Evolutionary conservation across 2,329 filamentous ascomycete genomes (phyloP), one percentile per base, ranked within the genome.

Genomic region (Trichophyton rubrum): DNA sequence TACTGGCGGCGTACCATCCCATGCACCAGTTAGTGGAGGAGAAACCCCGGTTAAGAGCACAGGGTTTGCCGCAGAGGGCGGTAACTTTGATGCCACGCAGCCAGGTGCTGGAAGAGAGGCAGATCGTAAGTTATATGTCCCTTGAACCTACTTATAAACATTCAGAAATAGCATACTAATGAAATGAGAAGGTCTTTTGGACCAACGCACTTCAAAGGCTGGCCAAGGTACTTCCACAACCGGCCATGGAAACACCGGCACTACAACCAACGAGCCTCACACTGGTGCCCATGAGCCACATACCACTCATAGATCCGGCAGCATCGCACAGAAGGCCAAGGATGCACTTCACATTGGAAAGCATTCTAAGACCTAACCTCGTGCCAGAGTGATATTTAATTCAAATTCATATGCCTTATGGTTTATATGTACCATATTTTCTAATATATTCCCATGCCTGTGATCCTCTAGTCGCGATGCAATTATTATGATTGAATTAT

Each of bases 71-170:
- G 82, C 84, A 15, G 85, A 89, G 43, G 85, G 85, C 0, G 85
- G 85, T 22, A 59, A 67, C 57, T 67, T 67, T 45, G 65, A 67
- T 59, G 73, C 72, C 1, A 67, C 66, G 6, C 80, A 80, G 62
- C 80, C 84, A 0, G 85, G 85, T 9, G 86, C 86, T 9, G 85
- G 84, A 2, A 74, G 72, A 40, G 86, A 89, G 70, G 85, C 85
- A 63, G 84, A 86, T 65, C 80, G 86, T 85, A 71, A 68, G 74
- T 71, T 49, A 20, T 20, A 33, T 3, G n/a, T 11, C 51, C 9
- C 30, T 35, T 35, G 2, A 24, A 33, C 7, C 11, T 6, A 30
- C 6, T 30, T 8, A 6, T 30, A 53, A 30, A 20, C n/a, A 35
- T 11, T 15, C 22, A 24, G 22, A n/a, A 13, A 59, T 55, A 20